These are phyloP conservation scores for Astragalus glycyphyllos DNA, from an alignment of 306 rosid species.

Conservation along the genomic window DNA sequence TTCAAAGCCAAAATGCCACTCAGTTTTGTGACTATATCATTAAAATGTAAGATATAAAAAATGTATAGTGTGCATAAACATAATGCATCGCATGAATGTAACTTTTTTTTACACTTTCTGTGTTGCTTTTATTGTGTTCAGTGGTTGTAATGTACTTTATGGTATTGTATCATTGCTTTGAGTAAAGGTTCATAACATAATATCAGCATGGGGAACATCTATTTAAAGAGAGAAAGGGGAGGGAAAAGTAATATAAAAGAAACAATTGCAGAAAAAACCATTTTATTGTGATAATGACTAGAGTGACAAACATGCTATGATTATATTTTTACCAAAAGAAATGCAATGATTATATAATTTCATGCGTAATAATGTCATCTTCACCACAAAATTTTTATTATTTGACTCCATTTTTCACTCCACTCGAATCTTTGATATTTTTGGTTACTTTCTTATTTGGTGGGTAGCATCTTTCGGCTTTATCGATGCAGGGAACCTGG, in stretches of 20 bases:
- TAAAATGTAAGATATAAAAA: too few relatives aligned
- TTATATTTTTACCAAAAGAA: not conserved
- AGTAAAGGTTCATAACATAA: not conserved
- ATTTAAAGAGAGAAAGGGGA: too few relatives aligned
- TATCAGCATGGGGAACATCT: not conserved
- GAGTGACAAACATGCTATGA: not conserved
- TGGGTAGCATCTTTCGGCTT: too few relatives aligned
- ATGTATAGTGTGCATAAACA: not conserved
- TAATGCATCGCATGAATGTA: constrained; percentile 48
- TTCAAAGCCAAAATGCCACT: constrained; percentile 88
- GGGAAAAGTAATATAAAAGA: too few relatives aligned
- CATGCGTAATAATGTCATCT: constrained; percentile 20
- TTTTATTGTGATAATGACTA: not conserved
- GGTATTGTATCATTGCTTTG: not conserved
- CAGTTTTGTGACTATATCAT: constrained; percentile 71
- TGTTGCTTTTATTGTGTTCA: not conserved
- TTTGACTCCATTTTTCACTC: not conserved
- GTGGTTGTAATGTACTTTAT: constrained; percentile 33
- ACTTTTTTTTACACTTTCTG: constrained; percentile 45
- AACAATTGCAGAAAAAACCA: not conserved
- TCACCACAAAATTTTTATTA: not conserved
- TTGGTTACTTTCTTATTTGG: too few relatives aligned
- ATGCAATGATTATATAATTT: constrained; percentile 10
- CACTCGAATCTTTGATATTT: too few relatives aligned
- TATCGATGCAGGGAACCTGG: too few relatives aligned